These are phyloP conservation scores for Pseudopithomyces maydicus DNA, from an alignment of 2,329 filamentous ascomycete genomes.

Conservation along the genomic window DNA sequence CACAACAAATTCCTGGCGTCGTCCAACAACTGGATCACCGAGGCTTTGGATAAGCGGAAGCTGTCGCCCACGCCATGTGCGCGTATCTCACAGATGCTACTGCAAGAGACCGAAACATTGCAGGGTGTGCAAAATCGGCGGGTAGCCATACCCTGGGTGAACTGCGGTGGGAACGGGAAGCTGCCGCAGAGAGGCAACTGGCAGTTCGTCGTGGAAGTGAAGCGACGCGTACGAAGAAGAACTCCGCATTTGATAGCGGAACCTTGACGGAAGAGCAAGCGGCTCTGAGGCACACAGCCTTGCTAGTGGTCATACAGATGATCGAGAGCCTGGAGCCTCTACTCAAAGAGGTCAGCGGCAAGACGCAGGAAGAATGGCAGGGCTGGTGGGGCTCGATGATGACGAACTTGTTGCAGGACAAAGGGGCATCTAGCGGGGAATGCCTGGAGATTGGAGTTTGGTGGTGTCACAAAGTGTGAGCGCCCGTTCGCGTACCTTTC, in stretches of 20 bases:
- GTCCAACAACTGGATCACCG: slow-evolving; percentile 81
- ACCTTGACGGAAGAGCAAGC: slow-evolving; percentile 70
- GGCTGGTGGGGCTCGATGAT: slow-evolving; percentile 88
- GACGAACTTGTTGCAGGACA: slow-evolving; percentile 78
- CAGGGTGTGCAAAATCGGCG: slow-evolving; percentile 73
- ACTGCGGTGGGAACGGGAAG: slow-evolving; percentile 84
- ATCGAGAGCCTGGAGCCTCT: slow-evolving; percentile 85
- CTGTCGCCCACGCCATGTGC: slow-evolving; percentile 79
- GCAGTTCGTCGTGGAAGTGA: slow-evolving; percentile 63
- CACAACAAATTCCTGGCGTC: slow-evolving; percentile 82
- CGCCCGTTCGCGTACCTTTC: slow-evolving; percentile 23
- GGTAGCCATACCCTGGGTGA: slow-evolving; percentile 86
- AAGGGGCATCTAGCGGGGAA: slow-evolving; percentile 80
- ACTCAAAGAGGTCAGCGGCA: slow-evolving; percentile 79
- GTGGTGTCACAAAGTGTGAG: slow-evolving; percentile 64
- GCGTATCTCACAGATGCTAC: slow-evolving; percentile 72
- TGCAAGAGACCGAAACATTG: slow-evolving; percentile 78
- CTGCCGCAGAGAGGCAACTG: slow-evolving; percentile 38
- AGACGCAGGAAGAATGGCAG: slow-evolving; percentile 92
- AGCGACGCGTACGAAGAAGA: slow-evolving; percentile 43
- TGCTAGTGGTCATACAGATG: slow-evolving; percentile 79
- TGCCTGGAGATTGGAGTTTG: slow-evolving; percentile 73
- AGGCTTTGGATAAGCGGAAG: slow-evolving; percentile 73
- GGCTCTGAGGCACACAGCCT: slow-evolving; percentile 77
- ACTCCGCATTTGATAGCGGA: slow-evolving; percentile 46